Base-by-base conservation (phyloP, 805 yeast species). In the Saccharomycopsis sp. region DNA sequence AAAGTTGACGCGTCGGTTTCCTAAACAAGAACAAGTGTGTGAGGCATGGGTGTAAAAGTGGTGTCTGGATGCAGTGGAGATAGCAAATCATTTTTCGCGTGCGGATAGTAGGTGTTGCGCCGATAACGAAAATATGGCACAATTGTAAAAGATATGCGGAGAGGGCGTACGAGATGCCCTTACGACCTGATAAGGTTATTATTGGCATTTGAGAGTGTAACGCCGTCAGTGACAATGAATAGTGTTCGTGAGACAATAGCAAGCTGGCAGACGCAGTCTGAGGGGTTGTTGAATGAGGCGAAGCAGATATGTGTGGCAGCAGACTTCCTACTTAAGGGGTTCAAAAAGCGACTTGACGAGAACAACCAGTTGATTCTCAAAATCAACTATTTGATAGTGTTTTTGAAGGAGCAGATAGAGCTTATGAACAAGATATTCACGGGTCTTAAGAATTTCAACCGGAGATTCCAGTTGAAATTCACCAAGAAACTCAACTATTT, bases 361-460 rank as follows among this genome's bases (percentile, higher is more conserved):
- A 60, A 60, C 18, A 60, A 60, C 34, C 53, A 55, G 16, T 50
- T 60, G 8, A 55, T 60, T 7, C 48, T 57, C 24, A 60, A 57
- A 52, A 57, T 60, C 40, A 60, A 57, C 21, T 60, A 57, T n/a
- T 40, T 60, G 52, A 60, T 57, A n/a, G 50, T 40, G 48, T 60
- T 60, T 60, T 44, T 60, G 9, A 53, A 52, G 18, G 54, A 60
- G 55, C 63, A 57, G 40, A 60, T 60, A 5, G 51, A 41, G 2
- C 23, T 57, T 8, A 60, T 60, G 63, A 58, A 18, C 24, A 16
- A 52, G 20, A 60, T 60, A 14, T 60, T 57, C 51, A 40, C 34
- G 16, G 34, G 44, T 8, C 37, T 60, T 4, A 20, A 52, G 51
- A 24, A 48, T 4, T 60, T 60, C 47, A 60, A 60, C 53, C 48